A percentile compares a stretch with the other conserved stretches of the same genome.
phyloP scores from a whole-genome alignment of 345 rosid genomes.

The Physaria fendleri region DNA sequence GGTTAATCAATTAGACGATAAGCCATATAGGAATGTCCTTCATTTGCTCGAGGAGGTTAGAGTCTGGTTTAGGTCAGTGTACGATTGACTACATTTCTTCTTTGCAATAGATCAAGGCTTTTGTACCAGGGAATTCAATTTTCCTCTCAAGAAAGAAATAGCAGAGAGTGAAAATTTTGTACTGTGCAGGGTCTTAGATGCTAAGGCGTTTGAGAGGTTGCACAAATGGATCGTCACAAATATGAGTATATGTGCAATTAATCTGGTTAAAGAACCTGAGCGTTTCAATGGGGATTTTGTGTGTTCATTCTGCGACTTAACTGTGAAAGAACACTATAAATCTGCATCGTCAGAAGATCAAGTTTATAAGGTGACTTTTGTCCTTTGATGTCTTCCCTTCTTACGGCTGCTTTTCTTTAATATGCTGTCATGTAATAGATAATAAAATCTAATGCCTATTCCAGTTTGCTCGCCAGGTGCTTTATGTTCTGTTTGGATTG shows the following conservation, averaged over 20 bases:
- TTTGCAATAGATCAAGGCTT: background rate
- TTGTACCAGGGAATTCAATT: background rate
- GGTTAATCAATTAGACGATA: slow-evolving; percentile 47
- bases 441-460: background rate
- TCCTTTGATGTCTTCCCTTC: slow-evolving; percentile 2
- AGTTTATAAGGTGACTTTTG: slow-evolving; percentile 48
- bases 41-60: slow-evolving; percentile 52
- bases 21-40: slow-evolving; percentile 37
- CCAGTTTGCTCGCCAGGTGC: slow-evolving; percentile 64
- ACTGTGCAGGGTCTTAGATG: slow-evolving; percentile 54
- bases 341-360: slow-evolving; percentile 54
- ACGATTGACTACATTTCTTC: background rate
- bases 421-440: background rate
- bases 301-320: slow-evolving; percentile 32
- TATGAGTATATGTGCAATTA: slow-evolving; percentile 44
- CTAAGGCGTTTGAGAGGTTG: slow-evolving; percentile 47
- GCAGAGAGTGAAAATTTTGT: background rate
- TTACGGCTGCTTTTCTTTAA: background rate
- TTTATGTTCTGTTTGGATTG: slow-evolving; percentile 45
- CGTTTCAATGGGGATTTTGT: slow-evolving; percentile 41
- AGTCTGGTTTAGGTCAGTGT: slow-evolving; percentile 63
- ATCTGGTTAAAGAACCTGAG: slow-evolving; percentile 47
- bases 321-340: slow-evolving; percentile 44
- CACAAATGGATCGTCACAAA: slow-evolving; percentile 43
- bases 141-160: background rate